Conservation (phyloP, 768 basidiomycete species). For the Boletus reticulatus region DNA sequence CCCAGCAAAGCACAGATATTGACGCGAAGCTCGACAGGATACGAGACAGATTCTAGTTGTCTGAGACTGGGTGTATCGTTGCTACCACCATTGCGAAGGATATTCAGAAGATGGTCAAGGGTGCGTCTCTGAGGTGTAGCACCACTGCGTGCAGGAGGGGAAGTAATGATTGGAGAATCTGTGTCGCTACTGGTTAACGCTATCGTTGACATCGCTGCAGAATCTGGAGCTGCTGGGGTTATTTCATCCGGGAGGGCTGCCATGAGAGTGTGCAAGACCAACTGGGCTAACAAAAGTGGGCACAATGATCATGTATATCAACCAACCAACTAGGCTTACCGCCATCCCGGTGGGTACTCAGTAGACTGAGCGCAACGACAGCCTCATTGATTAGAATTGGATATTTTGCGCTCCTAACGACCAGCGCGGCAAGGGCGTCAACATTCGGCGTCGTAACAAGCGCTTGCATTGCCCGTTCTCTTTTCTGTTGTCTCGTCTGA, state of each 20-base stretch:
- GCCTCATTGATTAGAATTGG: slow-evolving; percentile 88
- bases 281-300: slow-evolving; percentile 43
- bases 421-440: slow-evolving; percentile 63
- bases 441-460: slow-evolving; percentile 55
- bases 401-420: slow-evolving; percentile 76
- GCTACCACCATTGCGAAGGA: slow-evolving; percentile 47
- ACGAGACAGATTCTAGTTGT: slow-evolving; percentile 35
- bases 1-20: slow-evolving; percentile 74
- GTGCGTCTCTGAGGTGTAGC: slow-evolving; percentile 50
- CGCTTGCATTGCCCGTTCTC: slow-evolving; percentile 50
- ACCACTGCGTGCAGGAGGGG: slow-evolving; percentile 38
- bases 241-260: slow-evolving; percentile 46
- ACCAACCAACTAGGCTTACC: slow-evolving; percentile 42
- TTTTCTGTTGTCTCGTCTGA: slow-evolving; percentile 45
- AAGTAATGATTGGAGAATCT: slow-evolving; percentile 47
- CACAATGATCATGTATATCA: neutral
- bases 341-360: slow-evolving; percentile 64
- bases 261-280: slow-evolving; percentile 62
- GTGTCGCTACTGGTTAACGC: slow-evolving; percentile 43
- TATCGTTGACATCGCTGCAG: slow-evolving; percentile 35
- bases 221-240: slow-evolving; percentile 30
- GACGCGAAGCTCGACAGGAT: slow-evolving; percentile 72
- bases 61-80: slow-evolving; percentile 42
- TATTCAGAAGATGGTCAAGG: slow-evolving; percentile 65
- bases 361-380: slow-evolving; percentile 74